Evolutionary conservation across 805 yeast species (phyloP).

Genomic region (Starmerella kuoi): DNA sequence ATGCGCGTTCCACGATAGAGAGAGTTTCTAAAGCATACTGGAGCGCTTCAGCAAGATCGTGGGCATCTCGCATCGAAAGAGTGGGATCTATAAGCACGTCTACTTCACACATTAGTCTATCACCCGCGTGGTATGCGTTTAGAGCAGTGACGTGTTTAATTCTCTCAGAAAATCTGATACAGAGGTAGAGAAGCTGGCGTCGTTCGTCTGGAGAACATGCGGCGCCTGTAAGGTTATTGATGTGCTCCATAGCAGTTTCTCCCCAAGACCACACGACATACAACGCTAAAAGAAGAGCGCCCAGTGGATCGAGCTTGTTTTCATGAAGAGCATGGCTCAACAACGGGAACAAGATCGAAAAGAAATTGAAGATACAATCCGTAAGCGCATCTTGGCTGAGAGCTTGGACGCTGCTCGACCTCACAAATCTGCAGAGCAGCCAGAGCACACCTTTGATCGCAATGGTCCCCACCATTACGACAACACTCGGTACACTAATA

Average conservation of each 20-base stretch:
- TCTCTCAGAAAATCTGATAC: conserved; percentile 55
- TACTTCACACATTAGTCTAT: conserved; percentile 61
- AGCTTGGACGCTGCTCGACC: conserved; percentile 61
- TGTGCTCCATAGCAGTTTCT: conserved; percentile 54
- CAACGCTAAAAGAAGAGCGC: conserved; percentile 51
- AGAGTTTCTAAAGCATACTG: conserved; percentile 71
- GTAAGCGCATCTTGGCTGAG: conserved; percentile 73
- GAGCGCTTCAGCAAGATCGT: conserved; percentile 68
- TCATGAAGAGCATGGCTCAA: conserved; percentile 39
- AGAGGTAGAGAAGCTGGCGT: conserved; percentile 54
- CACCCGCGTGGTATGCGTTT: conserved; percentile 70
- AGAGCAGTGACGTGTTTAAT: conserved; percentile 53
- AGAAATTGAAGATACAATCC: conserved; percentile 59
- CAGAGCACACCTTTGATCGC: conserved; percentile 48
- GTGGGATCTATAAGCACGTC: conserved; percentile 48
- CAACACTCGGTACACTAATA: conserved; percentile 40
- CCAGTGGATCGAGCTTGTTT: conserved; percentile 68
- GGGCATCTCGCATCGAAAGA: conserved; percentile 50
- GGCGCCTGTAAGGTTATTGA: conserved; percentile 63
- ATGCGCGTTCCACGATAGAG: conserved; percentile 68
- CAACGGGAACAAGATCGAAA: conserved; percentile 60
- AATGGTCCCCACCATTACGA: conserved; percentile 54
- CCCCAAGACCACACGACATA: conserved; percentile 59
- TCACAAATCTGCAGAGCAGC: conserved; percentile 47
- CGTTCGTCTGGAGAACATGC: conserved; percentile 51